Evolutionary conservation across 2,329 filamentous ascomycete species (phyloP), one percentile per base, ranked within the genome.

Genomic region (Fusarium nanum): DNA sequence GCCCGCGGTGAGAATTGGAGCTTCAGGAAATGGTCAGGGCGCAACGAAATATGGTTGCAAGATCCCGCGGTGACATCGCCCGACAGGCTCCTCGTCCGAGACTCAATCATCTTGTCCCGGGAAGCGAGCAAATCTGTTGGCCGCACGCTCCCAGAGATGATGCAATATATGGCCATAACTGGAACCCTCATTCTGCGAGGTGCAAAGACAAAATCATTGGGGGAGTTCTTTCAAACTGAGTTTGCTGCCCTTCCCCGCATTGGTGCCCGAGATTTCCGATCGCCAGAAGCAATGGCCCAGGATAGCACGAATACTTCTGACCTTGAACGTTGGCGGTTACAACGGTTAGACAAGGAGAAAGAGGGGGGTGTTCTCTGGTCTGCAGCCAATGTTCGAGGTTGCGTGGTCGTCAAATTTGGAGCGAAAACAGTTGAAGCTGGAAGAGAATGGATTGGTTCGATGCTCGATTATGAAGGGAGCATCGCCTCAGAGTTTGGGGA

Each of bases 1-100:
- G 94, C 96, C 7, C 88, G 92, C 48, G 94, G 94, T 25, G 96
- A 99, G 81, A 87, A 93, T 68, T 99, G 96, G 96, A 91, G 90
- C 72, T 90, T 98, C 65, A 83, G 86, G 60, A 87, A 86, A 67
- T 98, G 96, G 89, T 88, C 85, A 62, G 94, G 93, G 12, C 87
- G 92, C 70, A 98, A 98, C 77, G 96, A 99, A 81, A 86, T 98
- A n/a, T 95, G 92, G 89, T 77, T 82, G 42, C 66, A 75, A 3
- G 74, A 78, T 5, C 67, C 76, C 65, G 73, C 73, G 3, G 68
- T 76, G 22, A 76, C 80, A 25, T 75, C 76, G 10, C 81, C 78
- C 27, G 82, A 78, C 57, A 87, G 90, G 65, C 85, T 98, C 18
- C 83, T 98, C 2, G 85, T 98, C n/a, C 87, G 95, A 66, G 96